A percentile compares a stretch with the other conserved stretches of the same genome.
phyloP scores from a whole-genome alignment of 495 filamentous ascomycete genomes.

The Terfezia claveryi region DNA sequence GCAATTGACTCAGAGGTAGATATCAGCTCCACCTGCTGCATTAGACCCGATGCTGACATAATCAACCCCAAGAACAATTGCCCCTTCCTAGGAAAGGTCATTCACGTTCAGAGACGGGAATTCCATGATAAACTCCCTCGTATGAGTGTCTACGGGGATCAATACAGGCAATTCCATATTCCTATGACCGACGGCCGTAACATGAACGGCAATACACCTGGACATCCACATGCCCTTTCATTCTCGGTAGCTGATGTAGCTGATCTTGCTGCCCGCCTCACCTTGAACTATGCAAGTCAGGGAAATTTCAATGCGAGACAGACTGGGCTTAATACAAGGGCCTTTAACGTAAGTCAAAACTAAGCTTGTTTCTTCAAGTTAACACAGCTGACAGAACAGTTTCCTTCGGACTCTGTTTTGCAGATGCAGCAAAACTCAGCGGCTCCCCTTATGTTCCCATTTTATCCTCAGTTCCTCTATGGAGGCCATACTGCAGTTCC shows the following conservation, averaged over 20 bases:
- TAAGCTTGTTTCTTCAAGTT: too few relatives aligned
- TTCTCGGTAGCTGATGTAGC: constrained; percentile 15
- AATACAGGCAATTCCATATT: constrained; percentile 8
- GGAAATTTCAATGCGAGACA: too few relatives aligned
- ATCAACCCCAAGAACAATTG: neutral
- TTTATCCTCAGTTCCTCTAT: too few relatives aligned
- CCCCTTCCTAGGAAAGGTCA: constrained; percentile 13
- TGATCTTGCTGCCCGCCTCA: constrained; percentile 14
- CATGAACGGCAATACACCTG: neutral
- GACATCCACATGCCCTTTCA: neutral
- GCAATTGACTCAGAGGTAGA: constrained; percentile 14
- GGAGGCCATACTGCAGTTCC: too few relatives aligned
- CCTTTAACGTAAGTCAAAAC: too few relatives aligned
- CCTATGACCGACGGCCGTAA: neutral
- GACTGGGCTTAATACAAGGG: too few relatives aligned
- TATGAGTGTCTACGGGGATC: constrained; percentile 2
- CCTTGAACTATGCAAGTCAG: neutral
- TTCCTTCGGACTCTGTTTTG: too few relatives aligned
- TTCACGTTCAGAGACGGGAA: constrained; percentile 16
- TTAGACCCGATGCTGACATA: too few relatives aligned
- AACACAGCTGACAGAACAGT: too few relatives aligned
- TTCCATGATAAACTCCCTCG: constrained; percentile 12
- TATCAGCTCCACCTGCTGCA: neutral
- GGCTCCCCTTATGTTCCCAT: too few relatives aligned
- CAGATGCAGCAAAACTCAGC: too few relatives aligned